Base-by-base conservation (phyloP, 768 basidiomycete genomes). In the Serendipita sp. region DNA sequence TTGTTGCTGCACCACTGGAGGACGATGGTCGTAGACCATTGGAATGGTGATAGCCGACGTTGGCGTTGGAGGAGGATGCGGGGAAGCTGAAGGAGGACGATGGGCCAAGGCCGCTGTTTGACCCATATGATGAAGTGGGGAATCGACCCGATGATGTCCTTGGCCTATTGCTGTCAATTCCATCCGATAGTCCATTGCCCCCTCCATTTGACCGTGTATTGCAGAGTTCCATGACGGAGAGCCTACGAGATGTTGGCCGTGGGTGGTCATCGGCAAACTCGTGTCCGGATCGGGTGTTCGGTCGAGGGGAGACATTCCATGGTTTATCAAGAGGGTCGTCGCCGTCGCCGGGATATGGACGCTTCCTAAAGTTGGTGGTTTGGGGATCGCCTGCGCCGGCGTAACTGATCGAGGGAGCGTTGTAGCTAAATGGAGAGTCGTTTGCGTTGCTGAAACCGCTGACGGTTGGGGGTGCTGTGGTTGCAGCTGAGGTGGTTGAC, bases 201-300 rank as follows among this genome's bases (percentile, higher is more conserved):
- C 55, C 55, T 60, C 55, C 55, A 34, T 29, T 29, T 60, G 55
- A 23, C 16, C 36, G 55, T 31, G 55, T 60, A 34, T 89, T 88
- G 81, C 87, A 88, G 80, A 90, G 85, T 69, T 90, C 88, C 86
- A 89, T 81, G 80, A 90, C 84, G 74, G 84, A 79, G 80, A 90
- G 83, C 66, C 88, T 76, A 69, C 88, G 80, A 76, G 85, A 87
- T 71, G 86, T 83, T 67, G 88, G 88, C 69, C 88, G 79, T 70
- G 85, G 87, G 68, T 87, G 29, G 16, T 60, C 55, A 60, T 60
- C 55, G 48, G 31, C 48, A 52, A 23, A 33, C 23, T 60, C 55
- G 55, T n/a, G 55, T 60, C 55, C 55, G 27, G 55, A 60, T 45
- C 65, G 33, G 58, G 64, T 15, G 67, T 63, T 63, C 65, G 55